phyloP scores from a whole-genome alignment of 805 yeast species.

The Candida piceae region DNA sequence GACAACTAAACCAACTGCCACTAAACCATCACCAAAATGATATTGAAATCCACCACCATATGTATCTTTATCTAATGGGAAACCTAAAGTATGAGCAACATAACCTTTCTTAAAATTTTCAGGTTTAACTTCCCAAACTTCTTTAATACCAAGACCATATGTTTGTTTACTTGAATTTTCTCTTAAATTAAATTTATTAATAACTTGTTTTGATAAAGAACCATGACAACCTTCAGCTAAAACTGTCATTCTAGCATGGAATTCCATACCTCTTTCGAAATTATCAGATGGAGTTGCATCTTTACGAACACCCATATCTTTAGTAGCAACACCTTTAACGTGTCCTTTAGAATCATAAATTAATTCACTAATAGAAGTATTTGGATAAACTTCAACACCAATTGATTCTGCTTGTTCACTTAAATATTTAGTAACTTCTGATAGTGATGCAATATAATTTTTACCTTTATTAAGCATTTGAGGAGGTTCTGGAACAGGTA shows the following conservation, averaged over 20 bases:
- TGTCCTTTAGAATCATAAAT: slow-evolving; percentile 56
- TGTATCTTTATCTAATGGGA: slow-evolving; percentile 64
- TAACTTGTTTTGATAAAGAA: slow-evolving; percentile 74
- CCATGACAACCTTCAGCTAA: slow-evolving; percentile 99
- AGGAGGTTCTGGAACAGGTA: slow-evolving; percentile 89
- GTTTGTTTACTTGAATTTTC: slow-evolving; percentile 70
- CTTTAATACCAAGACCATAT: slow-evolving; percentile 93
- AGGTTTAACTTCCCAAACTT: slow-evolving; percentile 92
- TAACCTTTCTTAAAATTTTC: slow-evolving; percentile 75
- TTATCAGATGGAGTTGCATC: slow-evolving; percentile 70
- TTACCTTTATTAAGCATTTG: slow-evolving; percentile 76
- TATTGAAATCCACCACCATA: slow-evolving; percentile 98
- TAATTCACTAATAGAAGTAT: slow-evolving; percentile 79
- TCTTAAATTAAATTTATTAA: slow-evolving; percentile 64
- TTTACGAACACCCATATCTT: slow-evolving; percentile 81
- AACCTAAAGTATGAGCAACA: slow-evolving; percentile 86
- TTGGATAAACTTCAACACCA: slow-evolving; percentile 92
- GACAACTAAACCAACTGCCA: slow-evolving; percentile 87
- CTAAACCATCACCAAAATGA: slow-evolving; percentile 92
- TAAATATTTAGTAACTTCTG: slow-evolving; percentile 74
- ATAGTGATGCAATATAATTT: slow-evolving; percentile 81
- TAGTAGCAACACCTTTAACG: slow-evolving; percentile 88
- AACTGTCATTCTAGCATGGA: slow-evolving; percentile 83
- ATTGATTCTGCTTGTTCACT: slow-evolving; percentile 87
- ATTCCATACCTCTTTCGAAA: slow-evolving; percentile 97